Evolutionary conservation across 208 protist species (phyloP).

Genomic region (Leishmania braziliensis): DNA sequence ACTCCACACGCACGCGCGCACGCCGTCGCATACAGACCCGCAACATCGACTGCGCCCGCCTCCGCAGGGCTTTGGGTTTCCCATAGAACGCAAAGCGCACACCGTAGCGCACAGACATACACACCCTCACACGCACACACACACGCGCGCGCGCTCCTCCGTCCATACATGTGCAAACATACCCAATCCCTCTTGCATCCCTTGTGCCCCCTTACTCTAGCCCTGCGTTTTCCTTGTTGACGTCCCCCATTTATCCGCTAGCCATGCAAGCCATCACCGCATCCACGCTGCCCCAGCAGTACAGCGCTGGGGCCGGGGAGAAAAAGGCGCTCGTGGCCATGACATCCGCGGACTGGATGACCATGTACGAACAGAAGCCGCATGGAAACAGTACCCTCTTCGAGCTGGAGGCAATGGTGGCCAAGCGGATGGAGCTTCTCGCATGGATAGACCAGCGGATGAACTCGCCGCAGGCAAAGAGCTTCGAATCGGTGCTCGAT

Average conservation of each 20-base stretch:
- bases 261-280: slow-evolving; percentile 33
- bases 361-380: slow-evolving; percentile 74
- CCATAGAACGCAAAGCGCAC: not conserved
- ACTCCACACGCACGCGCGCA: not conserved
- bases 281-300: slow-evolving; percentile 10
- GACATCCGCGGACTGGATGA: slow-evolving; percentile 54
- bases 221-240: not conserved
- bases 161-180: not conserved
- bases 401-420: slow-evolving; percentile 80
- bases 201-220: not conserved
- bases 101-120: not conserved
- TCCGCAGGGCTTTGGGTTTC: not conserved
- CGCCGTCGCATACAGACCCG: not conserved
- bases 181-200: not conserved
- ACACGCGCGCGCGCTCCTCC: not conserved
- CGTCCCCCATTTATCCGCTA: not conserved
- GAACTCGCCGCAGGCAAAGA: slow-evolving; percentile 65
- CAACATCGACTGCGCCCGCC: not conserved
- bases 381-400: slow-evolving; percentile 75
- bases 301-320: slow-evolving; percentile 4
- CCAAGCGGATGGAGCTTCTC: slow-evolving; percentile 90
- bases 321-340: slow-evolving; percentile 12
- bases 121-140: not conserved
- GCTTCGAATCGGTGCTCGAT: slow-evolving; percentile 61
- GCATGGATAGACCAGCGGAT: slow-evolving; percentile 83